Percentiles rank a stretch among this genome's conserved stretches.
phyloP scores from a whole-genome alignment of 805 yeast genomes.

The Myxozyma udenii region DNA sequence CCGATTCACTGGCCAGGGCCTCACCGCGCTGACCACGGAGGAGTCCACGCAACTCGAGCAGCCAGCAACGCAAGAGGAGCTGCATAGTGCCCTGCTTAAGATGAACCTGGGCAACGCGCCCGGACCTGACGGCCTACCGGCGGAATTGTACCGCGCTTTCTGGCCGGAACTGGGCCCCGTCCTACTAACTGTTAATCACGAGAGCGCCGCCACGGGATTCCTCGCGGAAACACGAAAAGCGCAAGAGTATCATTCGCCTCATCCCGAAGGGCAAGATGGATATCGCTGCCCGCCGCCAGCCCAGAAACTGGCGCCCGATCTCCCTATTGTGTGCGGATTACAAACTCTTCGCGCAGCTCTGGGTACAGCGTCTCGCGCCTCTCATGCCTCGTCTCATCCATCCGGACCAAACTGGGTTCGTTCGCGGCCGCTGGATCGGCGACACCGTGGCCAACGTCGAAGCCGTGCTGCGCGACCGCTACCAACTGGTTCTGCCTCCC shows the following conservation, averaged over 20 bases:
- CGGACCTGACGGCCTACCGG: conserved; percentile 10
- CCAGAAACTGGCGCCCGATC: not conserved
- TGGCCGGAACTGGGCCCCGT: conserved; percentile 8
- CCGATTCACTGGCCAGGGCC: not conserved
- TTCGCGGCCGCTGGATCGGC: conserved; percentile 7
- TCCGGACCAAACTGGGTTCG: conserved; percentile 4
- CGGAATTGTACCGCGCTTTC: conserved; percentile 1
- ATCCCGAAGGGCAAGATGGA: not conserved
- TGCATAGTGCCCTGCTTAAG: not conserved
- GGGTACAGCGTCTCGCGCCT: conserved; percentile 1
- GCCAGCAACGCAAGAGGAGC: not conserved
- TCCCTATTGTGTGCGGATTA: not conserved
- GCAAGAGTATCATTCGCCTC: not conserved
- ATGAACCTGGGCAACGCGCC: not conserved
- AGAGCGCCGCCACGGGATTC: not conserved
- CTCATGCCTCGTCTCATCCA: not conserved
- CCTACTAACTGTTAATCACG: not conserved
- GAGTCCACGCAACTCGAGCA: not conserved
- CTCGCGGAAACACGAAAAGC: not conserved
- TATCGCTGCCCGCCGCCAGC: not conserved
- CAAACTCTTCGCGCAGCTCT: not conserved
- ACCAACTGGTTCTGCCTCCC: too few relatives aligned
- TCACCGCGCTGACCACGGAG: not conserved
- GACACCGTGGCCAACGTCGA: conserved; percentile 9
- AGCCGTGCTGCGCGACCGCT: not conserved